Base-by-base conservation (phyloP, 2,329 filamentous ascomycete genomes). In the Alternaria sp. region DNA sequence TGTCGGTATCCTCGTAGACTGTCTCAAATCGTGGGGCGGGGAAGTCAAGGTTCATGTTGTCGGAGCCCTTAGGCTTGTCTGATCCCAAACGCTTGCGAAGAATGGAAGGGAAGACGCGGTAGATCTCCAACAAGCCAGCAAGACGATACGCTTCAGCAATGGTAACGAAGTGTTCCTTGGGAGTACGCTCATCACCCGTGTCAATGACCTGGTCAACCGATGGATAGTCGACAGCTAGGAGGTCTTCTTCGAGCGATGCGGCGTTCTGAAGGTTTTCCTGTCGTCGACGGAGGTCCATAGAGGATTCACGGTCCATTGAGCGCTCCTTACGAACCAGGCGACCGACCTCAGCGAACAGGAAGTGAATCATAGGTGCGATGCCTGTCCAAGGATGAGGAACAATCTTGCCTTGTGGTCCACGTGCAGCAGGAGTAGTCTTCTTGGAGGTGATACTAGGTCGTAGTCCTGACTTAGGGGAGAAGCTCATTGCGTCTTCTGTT, bases 81-180 rank as follows among this genome's bases (percentile, higher is more conserved):
- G 61, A 75, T 56, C 66, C 74, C 9, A 85, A 66, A 44, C 83
- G 80, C 34, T 78, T 79, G n/a, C 77, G 78, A 1, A 85, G 75
- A 36, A 85, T 75, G 30, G 83, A 81, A 3, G 85, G 85, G 57
- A 86, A 86, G 30, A 83, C 81, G 24, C 82, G 81, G 66, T 87
- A 87, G 20, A 87, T 70, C 63, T 87, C 84, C 46, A 87, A 75
- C 4, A 87, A 78, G 1, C 84, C 85, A 3, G 82, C 79, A 54
- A 81, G 83, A 34, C 85, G 82, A 61, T 85, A 85, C 2, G 83
- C 81, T 63, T 86, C 82, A 2, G 84, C 85, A 63, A 86, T 80
- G 7, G 81, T 80, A 36, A 86, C 77, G 39, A 87, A 81, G 66
- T 87, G 83, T 73, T 80, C 80, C 53, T 84, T 82, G 3, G 84